These are phyloP conservation scores for Apiotrichum brassicae DNA, from an alignment of 1,284 basidiomycete species.

Conservation along the genomic window DNA sequence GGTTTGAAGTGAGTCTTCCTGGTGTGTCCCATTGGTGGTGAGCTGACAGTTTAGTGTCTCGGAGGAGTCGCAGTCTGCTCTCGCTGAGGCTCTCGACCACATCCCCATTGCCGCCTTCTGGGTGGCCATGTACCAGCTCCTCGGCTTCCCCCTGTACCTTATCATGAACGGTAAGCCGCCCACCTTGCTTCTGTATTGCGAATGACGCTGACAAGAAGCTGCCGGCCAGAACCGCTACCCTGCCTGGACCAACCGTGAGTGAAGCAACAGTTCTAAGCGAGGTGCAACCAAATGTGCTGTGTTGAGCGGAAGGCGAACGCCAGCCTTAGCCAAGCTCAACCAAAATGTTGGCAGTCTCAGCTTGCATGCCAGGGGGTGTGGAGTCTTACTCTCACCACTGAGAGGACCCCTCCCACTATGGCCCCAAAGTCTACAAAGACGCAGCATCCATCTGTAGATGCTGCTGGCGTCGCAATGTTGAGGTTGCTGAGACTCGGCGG, in stretches of 20 bases:
- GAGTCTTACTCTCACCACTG: no score
- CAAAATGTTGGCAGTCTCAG: no score
- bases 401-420: no score
- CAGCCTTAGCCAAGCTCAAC: no score
- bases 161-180: constrained; percentile 72
- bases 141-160: constrained; percentile 81
- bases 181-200: no score
- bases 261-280: background rate
- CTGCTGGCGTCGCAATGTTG: no score
- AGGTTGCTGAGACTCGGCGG: no score
- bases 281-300: background rate
- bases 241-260: constrained; percentile 60
- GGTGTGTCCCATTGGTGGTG: background rate
- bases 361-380: no score
- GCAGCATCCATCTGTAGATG: no score
- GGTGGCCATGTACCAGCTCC: constrained; percentile 67
- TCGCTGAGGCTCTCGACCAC: constrained; percentile 85
- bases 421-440: no score
- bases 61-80: constrained; percentile 65
- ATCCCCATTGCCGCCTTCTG: constrained; percentile 69
- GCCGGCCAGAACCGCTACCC: constrained; percentile 85
- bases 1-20: constrained; percentile 50
- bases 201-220: no score
- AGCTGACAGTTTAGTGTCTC: constrained; percentile 48
- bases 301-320: no score